Conservation (phyloP, 2,329 filamentous ascomycete genomes). For the Waltergamsia citrina region DNA sequence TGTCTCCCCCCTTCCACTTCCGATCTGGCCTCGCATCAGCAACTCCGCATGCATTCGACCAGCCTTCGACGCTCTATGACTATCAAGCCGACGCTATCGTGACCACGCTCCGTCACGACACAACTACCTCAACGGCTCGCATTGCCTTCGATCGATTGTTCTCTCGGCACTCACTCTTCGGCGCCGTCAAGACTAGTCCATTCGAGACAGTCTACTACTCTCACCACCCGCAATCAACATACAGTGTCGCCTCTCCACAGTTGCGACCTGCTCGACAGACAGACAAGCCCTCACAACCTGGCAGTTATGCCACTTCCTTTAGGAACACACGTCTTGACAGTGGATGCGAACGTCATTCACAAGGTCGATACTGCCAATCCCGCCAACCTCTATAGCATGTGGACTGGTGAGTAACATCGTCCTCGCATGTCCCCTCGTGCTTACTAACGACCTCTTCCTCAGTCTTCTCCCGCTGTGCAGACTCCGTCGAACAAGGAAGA, state of each 20-base stretch:
- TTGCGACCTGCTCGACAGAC: conserved; percentile 20
- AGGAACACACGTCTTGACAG: conserved; percentile 77
- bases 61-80: too few relatives aligned
- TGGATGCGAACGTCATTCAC: conserved; percentile 86
- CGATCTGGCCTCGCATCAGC: conserved; percentile 1
- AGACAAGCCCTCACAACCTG: conserved; percentile 21
- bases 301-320: conserved; percentile 71
- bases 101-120: too few relatives aligned
- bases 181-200: neutral
- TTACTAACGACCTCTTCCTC: conserved; percentile 16
- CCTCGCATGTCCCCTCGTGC: conserved; percentile 9
- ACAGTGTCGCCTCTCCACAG: too few relatives aligned
- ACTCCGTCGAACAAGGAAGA: conserved; percentile 86
- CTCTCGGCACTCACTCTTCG: neutral
- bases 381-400: conserved; percentile 92
- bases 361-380: conserved; percentile 90
- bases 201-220: neutral
- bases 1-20: neutral
- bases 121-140: too few relatives aligned
- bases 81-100: too few relatives aligned
- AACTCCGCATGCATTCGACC: neutral
- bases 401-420: conserved; percentile 67
- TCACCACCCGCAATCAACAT: too few relatives aligned
- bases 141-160: neutral
- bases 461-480: conserved; percentile 93